These are phyloP conservation scores for Aureoboletus auriporus DNA, from an alignment of 768 basidiomycete genomes.

Conservation along the genomic window DNA sequence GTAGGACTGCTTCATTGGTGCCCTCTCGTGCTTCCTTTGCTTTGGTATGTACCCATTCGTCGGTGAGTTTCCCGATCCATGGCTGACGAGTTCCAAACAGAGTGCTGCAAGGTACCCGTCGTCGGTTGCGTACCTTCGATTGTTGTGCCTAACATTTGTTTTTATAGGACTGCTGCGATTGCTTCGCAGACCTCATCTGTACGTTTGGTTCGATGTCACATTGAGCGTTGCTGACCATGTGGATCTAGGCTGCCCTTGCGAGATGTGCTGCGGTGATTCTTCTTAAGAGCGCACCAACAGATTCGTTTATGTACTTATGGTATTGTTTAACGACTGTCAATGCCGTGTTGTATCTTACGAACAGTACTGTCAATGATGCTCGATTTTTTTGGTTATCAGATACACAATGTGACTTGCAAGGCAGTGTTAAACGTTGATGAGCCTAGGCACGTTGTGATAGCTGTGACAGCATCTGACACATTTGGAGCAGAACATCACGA, in stretches of 20 bases:
- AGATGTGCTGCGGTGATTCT: constrained; percentile 52
- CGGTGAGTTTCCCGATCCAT: neutral
- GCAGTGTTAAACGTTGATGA: too few species aligned
- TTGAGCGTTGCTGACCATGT: neutral
- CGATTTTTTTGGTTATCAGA: too few species aligned
- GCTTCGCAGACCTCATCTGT: constrained; percentile 69
- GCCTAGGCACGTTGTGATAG: too few species aligned
- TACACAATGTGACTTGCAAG: too few species aligned
- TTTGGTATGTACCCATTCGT: constrained; percentile 46
- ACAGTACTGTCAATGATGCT: too few species aligned
- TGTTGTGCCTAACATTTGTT: neutral
- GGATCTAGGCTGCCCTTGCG: constrained; percentile 68
- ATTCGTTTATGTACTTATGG: too few species aligned
- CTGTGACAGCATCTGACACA: too few species aligned
- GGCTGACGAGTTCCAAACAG: constrained; percentile 28
- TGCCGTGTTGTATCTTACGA: constrained; percentile 12
- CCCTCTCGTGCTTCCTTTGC: constrained; percentile 66
- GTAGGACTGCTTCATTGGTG: constrained; percentile 65
- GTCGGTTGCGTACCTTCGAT: neutral
- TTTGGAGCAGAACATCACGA: too few species aligned
- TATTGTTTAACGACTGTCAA: too few species aligned
- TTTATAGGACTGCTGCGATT: constrained; percentile 66
- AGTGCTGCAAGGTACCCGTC: constrained; percentile 61
- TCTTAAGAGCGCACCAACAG: too few species aligned
- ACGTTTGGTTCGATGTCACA: constrained; percentile 22